These are phyloP conservation scores for Staphylotrichum longicolle DNA, from an alignment of 495 filamentous ascomycete genomes.

Conservation along the genomic window DNA sequence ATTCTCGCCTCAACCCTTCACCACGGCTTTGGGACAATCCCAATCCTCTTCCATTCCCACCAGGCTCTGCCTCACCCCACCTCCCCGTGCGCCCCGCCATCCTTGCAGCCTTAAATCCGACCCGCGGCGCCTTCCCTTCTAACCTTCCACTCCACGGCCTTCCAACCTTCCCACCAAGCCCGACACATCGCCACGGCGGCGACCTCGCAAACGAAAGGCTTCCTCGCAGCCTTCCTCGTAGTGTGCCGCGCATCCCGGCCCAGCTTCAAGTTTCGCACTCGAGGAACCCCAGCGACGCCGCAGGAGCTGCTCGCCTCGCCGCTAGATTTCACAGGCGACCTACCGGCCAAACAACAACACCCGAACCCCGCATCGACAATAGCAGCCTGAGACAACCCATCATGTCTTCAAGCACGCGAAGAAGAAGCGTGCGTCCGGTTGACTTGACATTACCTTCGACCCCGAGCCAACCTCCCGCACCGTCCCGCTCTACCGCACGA, in stretches of 20 bases:
- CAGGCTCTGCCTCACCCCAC: background rate
- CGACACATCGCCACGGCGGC: background rate
- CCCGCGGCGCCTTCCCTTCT: background rate
- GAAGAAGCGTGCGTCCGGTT: background rate
- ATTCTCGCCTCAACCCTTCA: slow-evolving; percentile 4
- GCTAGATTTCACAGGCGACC: background rate
- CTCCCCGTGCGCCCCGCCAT: background rate
- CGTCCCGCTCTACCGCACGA: background rate
- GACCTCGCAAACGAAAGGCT: slow-evolving; percentile 14
- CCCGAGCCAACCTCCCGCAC: background rate
- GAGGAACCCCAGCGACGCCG: background rate
- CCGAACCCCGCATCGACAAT: background rate
- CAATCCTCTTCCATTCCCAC: background rate
- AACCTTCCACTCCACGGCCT: background rate
- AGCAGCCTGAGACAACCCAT: background rate
- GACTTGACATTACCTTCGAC: slow-evolving; percentile 9
- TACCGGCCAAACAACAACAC: background rate
- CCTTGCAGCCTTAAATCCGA: background rate
- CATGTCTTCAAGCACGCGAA: slow-evolving; percentile 13
- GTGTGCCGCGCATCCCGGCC: background rate
- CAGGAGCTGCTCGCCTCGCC: background rate
- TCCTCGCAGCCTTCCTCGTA: background rate
- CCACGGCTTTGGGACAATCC: background rate
- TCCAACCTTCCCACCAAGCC: background rate
- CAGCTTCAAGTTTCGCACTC: background rate